A percentile compares a stretch with the other conserved stretches of the same genome.
These are phyloP conservation scores for Oryza rufipogon DNA, from an alignment of 176 grass and related monocot genomes.

Conservation along the genomic window DNA sequence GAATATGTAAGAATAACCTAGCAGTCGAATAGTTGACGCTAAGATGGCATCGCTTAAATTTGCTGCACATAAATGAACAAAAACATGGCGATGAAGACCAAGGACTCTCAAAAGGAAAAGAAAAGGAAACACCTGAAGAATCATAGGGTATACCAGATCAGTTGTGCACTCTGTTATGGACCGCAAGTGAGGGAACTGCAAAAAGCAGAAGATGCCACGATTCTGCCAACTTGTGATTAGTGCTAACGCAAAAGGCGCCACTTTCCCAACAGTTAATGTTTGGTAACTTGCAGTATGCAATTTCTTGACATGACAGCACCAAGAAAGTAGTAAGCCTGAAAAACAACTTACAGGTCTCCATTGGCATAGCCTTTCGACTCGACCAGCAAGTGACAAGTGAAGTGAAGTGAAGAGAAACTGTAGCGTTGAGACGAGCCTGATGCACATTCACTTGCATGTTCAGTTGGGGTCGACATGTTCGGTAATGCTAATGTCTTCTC, in stretches of 20 bases:
- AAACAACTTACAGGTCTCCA: background rate
- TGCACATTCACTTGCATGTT: background rate
- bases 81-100: background rate
- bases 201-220: slow-evolving; percentile 27
- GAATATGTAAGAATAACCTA: background rate
- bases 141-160: slow-evolving; percentile 2
- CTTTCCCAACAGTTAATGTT: slow-evolving; percentile 32
- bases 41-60: background rate
- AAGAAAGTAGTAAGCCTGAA: background rate
- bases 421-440: background rate
- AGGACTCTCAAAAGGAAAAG: background rate
- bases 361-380: background rate
- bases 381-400: slow-evolving; percentile 15
- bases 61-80: background rate
- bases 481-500: slow-evolving; percentile 19
- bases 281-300: slow-evolving; percentile 31
- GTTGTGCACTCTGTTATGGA: slow-evolving; percentile 24
- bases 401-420: slow-evolving; percentile 21
- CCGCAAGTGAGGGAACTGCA: slow-evolving; percentile 20
- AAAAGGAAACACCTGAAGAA: slow-evolving; percentile 15
- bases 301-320: slow-evolving; percentile 32
- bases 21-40: background rate
- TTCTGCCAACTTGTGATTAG: slow-evolving; percentile 21
- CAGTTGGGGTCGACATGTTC: background rate
- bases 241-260: slow-evolving; percentile 24